phyloP scores from a whole-genome alignment of 352 stramenopile species.

The Detonula confervacea region DNA sequence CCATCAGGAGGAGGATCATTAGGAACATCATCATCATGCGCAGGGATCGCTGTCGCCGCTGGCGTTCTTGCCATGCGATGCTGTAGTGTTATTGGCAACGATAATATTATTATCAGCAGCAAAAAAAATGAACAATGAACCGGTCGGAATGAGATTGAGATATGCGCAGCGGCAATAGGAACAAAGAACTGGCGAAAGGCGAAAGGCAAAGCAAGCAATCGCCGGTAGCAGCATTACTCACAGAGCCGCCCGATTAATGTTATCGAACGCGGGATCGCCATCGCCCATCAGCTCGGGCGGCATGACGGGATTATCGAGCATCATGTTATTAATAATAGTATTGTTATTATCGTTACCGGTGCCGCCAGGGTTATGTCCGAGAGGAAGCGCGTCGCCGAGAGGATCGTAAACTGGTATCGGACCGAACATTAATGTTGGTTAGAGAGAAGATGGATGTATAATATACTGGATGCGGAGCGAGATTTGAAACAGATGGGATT shows the following conservation, averaged over 20 bases:
- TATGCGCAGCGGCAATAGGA: neutral
- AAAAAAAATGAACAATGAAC: too few species aligned
- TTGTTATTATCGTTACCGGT: neutral
- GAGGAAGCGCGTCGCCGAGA: slow-evolving; percentile 6
- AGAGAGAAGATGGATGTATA: too few species aligned
- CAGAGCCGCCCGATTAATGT: slow-evolving; percentile 26
- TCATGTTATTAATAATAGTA: slow-evolving; percentile 4
- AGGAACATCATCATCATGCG: slow-evolving; percentile 84
- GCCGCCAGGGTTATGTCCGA: too few species aligned
- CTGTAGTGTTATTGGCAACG: neutral
- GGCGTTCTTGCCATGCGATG: slow-evolving; percentile 69
- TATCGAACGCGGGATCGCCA: slow-evolving; percentile 13
- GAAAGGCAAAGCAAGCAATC: neutral
- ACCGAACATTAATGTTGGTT: slow-evolving; percentile 55
- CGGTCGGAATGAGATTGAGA: neutral
- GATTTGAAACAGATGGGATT: too few species aligned
- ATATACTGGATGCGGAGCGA: too few species aligned
- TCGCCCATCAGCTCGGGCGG: neutral
- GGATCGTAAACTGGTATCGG: slow-evolving; percentile 33
- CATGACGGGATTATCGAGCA: neutral
- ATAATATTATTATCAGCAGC: neutral
- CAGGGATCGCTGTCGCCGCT: slow-evolving; percentile 73
- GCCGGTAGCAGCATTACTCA: slow-evolving; percentile 1
- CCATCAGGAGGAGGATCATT: slow-evolving; percentile 83
- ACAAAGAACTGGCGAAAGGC: neutral